Conservation (phyloP, 2,329 filamentous ascomycete species). For the Plectosphaerella cucumerina region DNA sequence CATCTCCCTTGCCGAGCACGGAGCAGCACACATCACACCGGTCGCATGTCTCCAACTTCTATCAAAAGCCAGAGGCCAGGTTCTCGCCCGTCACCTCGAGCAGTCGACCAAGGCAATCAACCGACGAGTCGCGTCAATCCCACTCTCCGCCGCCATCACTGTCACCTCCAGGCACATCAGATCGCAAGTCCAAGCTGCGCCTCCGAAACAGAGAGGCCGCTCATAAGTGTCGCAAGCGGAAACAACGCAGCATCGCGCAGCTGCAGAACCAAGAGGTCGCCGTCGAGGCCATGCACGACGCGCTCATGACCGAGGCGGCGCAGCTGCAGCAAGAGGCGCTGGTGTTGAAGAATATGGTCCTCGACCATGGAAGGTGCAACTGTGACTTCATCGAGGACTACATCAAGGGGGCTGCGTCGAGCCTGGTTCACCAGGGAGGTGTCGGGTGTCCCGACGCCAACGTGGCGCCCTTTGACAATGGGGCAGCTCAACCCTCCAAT, state of each 20-base stretch:
- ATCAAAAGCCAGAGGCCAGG: too few relatives aligned
- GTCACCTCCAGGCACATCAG: neutral
- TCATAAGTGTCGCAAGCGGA: conserved; percentile 12
- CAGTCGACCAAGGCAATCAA: too few relatives aligned
- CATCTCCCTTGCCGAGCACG: too few relatives aligned
- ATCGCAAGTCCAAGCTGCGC: conserved; percentile 10
- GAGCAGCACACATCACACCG: too few relatives aligned
- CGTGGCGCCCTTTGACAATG: neutral
- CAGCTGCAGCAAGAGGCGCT: conserved; percentile 9
- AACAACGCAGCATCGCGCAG: conserved; percentile 11
- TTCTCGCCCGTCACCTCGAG: too few relatives aligned
- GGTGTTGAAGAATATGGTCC: conserved; percentile 11
- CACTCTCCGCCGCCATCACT: too few relatives aligned
- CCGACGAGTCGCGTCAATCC: too few relatives aligned
- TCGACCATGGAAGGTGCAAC: conserved; percentile 10
- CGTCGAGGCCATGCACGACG: conserved; percentile 13
- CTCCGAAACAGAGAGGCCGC: conserved; percentile 12
- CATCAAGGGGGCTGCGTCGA: conserved; percentile 8
- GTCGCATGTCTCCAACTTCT: too few relatives aligned
- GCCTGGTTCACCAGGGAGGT: conserved; percentile 1
- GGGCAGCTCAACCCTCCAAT: too few relatives aligned
- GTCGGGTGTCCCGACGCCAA: neutral
- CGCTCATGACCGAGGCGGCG: conserved; percentile 5
- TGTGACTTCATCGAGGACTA: conserved; percentile 11
- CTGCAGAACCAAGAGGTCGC: conserved; percentile 11